Evolutionary conservation across 2,329 filamentous ascomycete genomes (phyloP), one percentile per base, ranked within the genome.

Genomic region (Penicillium sclerotigenum): DNA sequence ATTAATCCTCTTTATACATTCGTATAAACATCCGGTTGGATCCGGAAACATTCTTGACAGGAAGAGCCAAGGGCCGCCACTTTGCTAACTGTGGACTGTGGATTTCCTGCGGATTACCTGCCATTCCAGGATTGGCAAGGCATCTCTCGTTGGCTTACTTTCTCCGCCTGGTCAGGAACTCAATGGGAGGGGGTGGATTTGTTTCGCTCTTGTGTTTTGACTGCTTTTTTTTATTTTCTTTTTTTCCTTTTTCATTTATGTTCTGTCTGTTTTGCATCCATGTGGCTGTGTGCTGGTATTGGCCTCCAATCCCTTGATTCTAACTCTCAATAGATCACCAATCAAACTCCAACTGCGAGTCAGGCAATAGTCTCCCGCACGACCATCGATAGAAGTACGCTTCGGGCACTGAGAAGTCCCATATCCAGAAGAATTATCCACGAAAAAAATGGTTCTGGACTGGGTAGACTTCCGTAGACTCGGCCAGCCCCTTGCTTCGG

Each of bases 401-500:
- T 37, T 33, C 11, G 31, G 24, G 20, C 37, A 4, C 1, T 26
- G 26, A 48, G 29, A 20, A 45, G 24, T 46, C 11, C 10, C 20
- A 52, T 18, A 31, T 9, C 26, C 13, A 28, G 24, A 46, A 22
- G 14, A 24, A 24, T 24, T 24, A 34, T 34, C 29, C 3, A 20
- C 38, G 9, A 7, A 48, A 54, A 31, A 51, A 42, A 31, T 26
- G 40, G 33, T 28, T 52, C 36, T 31, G n/a, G 20, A 26, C 47
- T 28, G 31, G 18, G 51, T 52, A 54, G 34, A 55, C 46, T 50
- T 60, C 42, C 46, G 57, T 63, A 59, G 50, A 58, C 52, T 57
- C 41, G 42, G 38, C 51, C 42, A 58, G 40, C 63, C 60, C 63
- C 63, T 65, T 65, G 52, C 63, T 59, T 64, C 51, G 16, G 28